Evolutionary conservation across 2,329 filamentous ascomycete species (phyloP), one percentile per base, ranked within the genome.

Genomic region (Trichoderma semiorbis): DNA sequence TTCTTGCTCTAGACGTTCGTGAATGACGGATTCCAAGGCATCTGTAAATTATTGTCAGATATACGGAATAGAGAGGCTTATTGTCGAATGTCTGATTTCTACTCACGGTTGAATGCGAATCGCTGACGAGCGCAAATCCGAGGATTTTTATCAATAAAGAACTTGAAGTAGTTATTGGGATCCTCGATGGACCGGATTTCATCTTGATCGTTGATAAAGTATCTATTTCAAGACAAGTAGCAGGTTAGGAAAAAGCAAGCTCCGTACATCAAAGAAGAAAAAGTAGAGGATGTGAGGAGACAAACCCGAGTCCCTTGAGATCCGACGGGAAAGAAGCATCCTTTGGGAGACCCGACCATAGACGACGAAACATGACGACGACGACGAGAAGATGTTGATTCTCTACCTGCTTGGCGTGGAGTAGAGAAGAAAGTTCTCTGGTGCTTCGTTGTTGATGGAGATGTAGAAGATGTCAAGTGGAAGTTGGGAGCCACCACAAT

Each of bases 101-200:
- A 7, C 79, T 75, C 79, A 93, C 93, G 82, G 76, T 97, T 91
- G 81, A 97, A 90, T 50, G 90, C 85, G 74, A 92, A 92, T 21
- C 91, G 87, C 76, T 94, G 93, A 24, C 91, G 85, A 53, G 91
- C 87, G 79, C 97, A 97, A 81, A 91, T 87, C 47, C 94, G 90
- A n/a, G 88, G 84, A 80, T 94, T 94, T 75, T 89, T 90, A 78
- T 88, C 91, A 68, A 92, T 81, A 79, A 90, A 91, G 85, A 87
- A 97, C 75, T 93, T 88, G 84, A 93, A 97, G 78, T 90, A 91
- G 74, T 87, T 84, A 32, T 91, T 86, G 0, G 92, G 90, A 43
- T 93, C 83, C 26, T 87, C 83, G 69, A 93, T 91, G 73, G 86
- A 90, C 62, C 92, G 90, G 73, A 97, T 88, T 77, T 95, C 89